Percentiles rank a stretch among this genome's conserved stretches.
Evolutionary conservation across 2,329 filamentous ascomycete species (phyloP).

Genomic region (Penicillium sp.): DNA sequence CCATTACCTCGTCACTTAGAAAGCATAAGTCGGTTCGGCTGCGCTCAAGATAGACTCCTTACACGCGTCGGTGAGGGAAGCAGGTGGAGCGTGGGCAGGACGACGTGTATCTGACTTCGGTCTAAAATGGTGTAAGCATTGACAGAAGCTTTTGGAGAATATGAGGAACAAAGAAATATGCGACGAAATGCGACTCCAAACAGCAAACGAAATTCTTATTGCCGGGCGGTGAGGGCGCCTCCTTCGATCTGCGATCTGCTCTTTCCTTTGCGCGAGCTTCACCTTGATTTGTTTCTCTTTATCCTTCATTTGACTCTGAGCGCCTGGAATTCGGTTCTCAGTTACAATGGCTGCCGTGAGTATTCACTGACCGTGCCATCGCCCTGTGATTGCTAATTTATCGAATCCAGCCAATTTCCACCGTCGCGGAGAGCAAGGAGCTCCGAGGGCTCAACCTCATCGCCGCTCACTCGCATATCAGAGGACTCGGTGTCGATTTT

Average conservation of each 20-base stretch:
- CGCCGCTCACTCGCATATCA: conserved; percentile 96
- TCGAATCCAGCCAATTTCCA: conserved; percentile 61
- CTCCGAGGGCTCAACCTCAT: conserved; percentile 95
- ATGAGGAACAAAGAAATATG: background rate
- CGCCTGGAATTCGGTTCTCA: conserved; percentile 5
- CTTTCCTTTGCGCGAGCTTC: conserved; percentile 5
- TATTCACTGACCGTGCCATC: background rate
- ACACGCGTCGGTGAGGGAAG: background rate
- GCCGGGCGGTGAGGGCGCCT: conserved; percentile 27
- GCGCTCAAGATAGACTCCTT: background rate
- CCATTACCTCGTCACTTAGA: background rate
- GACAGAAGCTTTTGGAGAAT: background rate
- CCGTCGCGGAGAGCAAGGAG: conserved; percentile 93
- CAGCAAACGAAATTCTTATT: conserved; percentile 16
- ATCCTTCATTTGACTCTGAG: conserved; percentile 6
- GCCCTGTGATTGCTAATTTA: background rate
- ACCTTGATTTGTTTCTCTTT: conserved; percentile 7
- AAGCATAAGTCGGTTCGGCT: background rate
- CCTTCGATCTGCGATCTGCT: conserved; percentile 9
- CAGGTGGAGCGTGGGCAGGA: background rate
- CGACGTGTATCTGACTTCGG: background rate
- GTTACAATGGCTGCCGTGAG: conserved; percentile 40
- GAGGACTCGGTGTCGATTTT: conserved; percentile 87
- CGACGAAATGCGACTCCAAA: background rate
- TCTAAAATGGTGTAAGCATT: background rate